These are phyloP conservation scores for Tolypocladium tundrense DNA, from an alignment of 2,329 filamentous ascomycete genomes.

Conservation along the genomic window DNA sequence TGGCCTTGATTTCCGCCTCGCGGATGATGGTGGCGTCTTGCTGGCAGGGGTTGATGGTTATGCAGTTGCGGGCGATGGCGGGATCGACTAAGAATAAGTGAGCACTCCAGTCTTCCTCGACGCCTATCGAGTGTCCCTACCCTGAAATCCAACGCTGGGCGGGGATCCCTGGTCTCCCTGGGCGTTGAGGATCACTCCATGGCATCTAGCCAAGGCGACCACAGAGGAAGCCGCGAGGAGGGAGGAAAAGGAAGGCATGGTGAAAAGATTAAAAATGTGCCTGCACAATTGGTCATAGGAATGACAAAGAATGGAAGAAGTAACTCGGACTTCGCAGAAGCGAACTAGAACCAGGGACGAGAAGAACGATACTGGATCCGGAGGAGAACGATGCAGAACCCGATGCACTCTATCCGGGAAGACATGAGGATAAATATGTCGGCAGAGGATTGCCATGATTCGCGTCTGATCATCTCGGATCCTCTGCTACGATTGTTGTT, in stretches of 20 bases:
- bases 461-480: not conserved
- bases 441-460: not conserved
- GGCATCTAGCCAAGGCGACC: constrained; percentile 11
- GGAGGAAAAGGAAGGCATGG: not conserved
- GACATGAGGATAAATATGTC: not conserved
- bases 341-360: not conserved
- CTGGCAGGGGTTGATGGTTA: constrained; percentile 54
- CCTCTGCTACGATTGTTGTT: not conserved
- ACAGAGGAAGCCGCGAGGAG: not conserved
- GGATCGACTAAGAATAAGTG: constrained; percentile 30
- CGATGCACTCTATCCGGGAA: not conserved
- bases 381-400: not conserved
- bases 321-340: not conserved
- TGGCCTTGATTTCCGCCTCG: constrained; percentile 40
- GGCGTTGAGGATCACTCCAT: constrained; percentile 36
- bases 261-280: not conserved
- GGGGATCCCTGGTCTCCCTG: constrained; percentile 36
- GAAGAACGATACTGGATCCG: not conserved
- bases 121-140: constrained; percentile 14
- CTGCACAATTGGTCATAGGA: not conserved
- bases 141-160: constrained; percentile 37
- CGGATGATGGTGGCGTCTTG: constrained; percentile 55
- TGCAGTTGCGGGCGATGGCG: constrained; percentile 51
- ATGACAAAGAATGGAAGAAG: not conserved
- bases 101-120: not conserved